Percentiles rank a stretch among this genome's conserved stretches.
Evolutionary conservation across 257 asterid species (phyloP).

Genomic region (Euphrasia confusa): DNA sequence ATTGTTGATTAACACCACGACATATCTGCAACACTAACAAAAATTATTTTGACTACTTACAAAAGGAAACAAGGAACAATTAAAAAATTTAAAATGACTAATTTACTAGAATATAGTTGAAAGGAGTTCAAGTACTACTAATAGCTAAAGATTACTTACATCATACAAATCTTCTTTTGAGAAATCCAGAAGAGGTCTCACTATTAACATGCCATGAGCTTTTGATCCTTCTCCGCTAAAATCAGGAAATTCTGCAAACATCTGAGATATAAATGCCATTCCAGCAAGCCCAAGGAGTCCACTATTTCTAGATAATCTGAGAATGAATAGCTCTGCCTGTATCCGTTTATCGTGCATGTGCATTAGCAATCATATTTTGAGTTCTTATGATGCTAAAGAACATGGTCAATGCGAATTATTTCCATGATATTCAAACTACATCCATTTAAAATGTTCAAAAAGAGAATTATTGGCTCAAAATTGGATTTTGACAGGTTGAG

Average conservation of each 20-base stretch:
- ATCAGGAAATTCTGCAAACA: constrained; percentile 42
- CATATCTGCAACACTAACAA: constrained; percentile 57
- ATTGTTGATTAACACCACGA: constrained; percentile 53
- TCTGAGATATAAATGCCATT: constrained; percentile 63
- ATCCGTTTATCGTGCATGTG: constrained; percentile 26
- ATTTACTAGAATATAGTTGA: not conserved
- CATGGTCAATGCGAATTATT: constrained; percentile 1
- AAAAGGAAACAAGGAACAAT: constrained; percentile 22
- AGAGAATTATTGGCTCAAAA: constrained; percentile 8
- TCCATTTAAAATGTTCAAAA: constrained; percentile 4
- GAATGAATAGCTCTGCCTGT: constrained; percentile 89
- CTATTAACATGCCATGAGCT: constrained; percentile 53
- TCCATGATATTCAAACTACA: constrained; percentile 7
- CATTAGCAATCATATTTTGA: constrained; percentile 27
- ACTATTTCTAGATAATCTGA: constrained; percentile 80
- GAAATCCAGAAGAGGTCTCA: constrained; percentile 79
- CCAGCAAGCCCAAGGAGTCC: constrained; percentile 98
- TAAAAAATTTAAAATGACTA: not conserved
- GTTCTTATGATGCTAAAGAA: not conserved
- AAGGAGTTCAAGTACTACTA: constrained; percentile 5
- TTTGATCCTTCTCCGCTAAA: constrained; percentile 34
- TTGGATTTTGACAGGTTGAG: not conserved
- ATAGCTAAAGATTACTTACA: constrained; percentile 40
- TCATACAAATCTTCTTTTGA: constrained; percentile 81
- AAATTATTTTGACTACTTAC: constrained; percentile 10